Base-by-base conservation (phyloP, 1,139 yeast genomes). In the Taiozyma sp. region DNA sequence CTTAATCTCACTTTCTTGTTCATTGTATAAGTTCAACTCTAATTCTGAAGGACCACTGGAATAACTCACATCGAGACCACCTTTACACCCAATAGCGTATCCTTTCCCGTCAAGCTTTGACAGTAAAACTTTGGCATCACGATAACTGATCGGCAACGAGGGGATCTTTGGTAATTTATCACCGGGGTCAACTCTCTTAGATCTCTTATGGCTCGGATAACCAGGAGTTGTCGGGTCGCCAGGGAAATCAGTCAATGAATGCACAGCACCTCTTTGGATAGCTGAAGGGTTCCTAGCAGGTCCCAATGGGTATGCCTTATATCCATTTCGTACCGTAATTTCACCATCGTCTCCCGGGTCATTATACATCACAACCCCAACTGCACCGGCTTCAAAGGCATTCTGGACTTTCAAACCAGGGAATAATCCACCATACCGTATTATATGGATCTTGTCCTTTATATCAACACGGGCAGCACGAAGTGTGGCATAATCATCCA, bases 161-260 rank as follows among this genome's bases (percentile, higher is more conserved):
- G 83, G 83, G 4, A 76, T 76, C 34, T 78, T 76, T 8, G 65
- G 71, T 49, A 43, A 54, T 23, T 28, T 44, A 2, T 30, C 47
- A 23, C 64, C 61, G 0, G 81, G 78, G 23, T 71, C 62, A 8
- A 63, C 53, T 46, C 79, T 62, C 50, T 67, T 72, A 9, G 70
- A 69, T 42, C 66, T 63, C 24, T 64, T 55, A 3, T 62, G 57
- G 29, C 61, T 61, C n/a, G 80, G 66, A 68, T 70, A 74, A 4
- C 78, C 78, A 2, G 87, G 83, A 42, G 86, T 83, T 1, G 91
- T 83, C 39, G 92, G 92, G 63, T 85, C 92, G 24, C 92, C 92
- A 0, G 90, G 89, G 32, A 69, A 70, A 34, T 79, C 81, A 7
- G 82, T 78, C 51, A 82, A 73, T 56, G 74, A 81, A 55, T 76